Conservation (phyloP, 306 rosid genomes). For the Glycine tomentella region DNA sequence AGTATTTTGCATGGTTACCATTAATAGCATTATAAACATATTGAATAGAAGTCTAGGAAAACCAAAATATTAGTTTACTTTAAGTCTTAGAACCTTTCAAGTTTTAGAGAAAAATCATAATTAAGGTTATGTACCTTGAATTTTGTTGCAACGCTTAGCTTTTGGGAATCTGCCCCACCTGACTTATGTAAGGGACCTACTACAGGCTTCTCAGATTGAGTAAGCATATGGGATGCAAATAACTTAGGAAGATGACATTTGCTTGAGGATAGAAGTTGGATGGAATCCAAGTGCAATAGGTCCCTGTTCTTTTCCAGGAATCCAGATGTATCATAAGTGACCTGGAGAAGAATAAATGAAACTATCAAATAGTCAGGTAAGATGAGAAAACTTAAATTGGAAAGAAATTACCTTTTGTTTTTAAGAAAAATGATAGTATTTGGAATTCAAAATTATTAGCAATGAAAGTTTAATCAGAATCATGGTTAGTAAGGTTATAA, state of each 20-base stretch:
- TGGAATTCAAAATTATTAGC: neutral
- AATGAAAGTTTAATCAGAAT: neutral
- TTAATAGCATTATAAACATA: slow-evolving; percentile 17
- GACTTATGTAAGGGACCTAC: slow-evolving; percentile 85
- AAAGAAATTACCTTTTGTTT: neutral
- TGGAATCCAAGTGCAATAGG: slow-evolving; percentile 89
- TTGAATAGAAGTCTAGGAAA: slow-evolving; percentile 2
- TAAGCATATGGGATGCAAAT: slow-evolving; percentile 88
- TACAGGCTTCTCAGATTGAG: slow-evolving; percentile 84
- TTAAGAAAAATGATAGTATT: slow-evolving; percentile 25
- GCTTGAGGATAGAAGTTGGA: slow-evolving; percentile 94
- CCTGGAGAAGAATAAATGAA: slow-evolving; percentile 67
- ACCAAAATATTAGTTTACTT: slow-evolving; percentile 10
- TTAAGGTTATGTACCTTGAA: slow-evolving; percentile 67
- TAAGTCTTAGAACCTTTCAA: slow-evolving; percentile 1
- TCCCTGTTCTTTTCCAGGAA: slow-evolving; percentile 99
- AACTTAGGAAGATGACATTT: slow-evolving; percentile 86
- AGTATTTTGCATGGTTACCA: slow-evolving; percentile 26
- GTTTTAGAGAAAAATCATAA: too few relatives aligned
- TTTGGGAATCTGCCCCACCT: slow-evolving; percentile 98
- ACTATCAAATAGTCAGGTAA: slow-evolving; percentile 49
- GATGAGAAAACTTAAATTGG: slow-evolving; percentile 33
- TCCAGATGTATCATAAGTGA: slow-evolving; percentile 88
- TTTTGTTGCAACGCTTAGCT: slow-evolving; percentile 95
- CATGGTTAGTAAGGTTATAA: slow-evolving; percentile 15